Percentiles rank a stretch among this genome's conserved stretches.
Evolutionary conservation across 2,329 filamentous ascomycete species (phyloP).

Genomic region (Penicillium decumbens): DNA sequence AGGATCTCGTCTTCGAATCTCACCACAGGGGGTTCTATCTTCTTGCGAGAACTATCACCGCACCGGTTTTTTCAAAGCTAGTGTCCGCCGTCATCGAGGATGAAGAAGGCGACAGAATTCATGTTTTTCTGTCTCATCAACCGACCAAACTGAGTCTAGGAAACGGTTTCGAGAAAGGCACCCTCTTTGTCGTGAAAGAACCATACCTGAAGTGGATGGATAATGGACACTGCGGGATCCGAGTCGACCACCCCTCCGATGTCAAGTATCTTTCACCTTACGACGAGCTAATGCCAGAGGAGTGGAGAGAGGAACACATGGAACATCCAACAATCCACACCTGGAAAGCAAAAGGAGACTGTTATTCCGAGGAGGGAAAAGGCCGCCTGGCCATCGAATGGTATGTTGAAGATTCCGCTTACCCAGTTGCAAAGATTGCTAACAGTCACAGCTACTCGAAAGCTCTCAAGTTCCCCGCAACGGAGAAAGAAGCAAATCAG

Average conservation of each 20-base stretch:
- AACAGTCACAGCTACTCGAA: conserved; percentile 34
- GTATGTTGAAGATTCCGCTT: too few species aligned
- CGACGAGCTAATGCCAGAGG: conserved; percentile 40
- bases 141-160: not conserved
- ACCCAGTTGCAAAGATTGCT: too few species aligned
- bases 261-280: conserved; percentile 36
- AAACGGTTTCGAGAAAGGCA: conserved; percentile 13
- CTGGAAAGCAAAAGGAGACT: too few species aligned
- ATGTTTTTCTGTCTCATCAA: conserved; percentile 13
- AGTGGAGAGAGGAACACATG: conserved; percentile 29
- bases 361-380: too few species aligned
- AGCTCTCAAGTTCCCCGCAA: conserved; percentile 34
- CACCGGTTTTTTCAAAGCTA: conserved; percentile 23
- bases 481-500: conserved; percentile 35
- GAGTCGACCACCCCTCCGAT: conserved; percentile 54
- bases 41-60: conserved; percentile 28
- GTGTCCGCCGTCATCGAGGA: conserved; percentile 40
- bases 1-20: conserved; percentile 33
- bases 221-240: conserved; percentile 42
- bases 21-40: conserved; percentile 39
- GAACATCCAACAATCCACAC: too few species aligned
- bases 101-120: conserved; percentile 29
- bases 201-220: conserved; percentile 47
- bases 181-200: conserved; percentile 49
- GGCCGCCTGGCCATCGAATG: too few species aligned